Percentiles rank a stretch among this genome's conserved stretches.
Conservation (phyloP, 306 rosid genomes). For the Dalbergia cochinchinensis region DNA sequence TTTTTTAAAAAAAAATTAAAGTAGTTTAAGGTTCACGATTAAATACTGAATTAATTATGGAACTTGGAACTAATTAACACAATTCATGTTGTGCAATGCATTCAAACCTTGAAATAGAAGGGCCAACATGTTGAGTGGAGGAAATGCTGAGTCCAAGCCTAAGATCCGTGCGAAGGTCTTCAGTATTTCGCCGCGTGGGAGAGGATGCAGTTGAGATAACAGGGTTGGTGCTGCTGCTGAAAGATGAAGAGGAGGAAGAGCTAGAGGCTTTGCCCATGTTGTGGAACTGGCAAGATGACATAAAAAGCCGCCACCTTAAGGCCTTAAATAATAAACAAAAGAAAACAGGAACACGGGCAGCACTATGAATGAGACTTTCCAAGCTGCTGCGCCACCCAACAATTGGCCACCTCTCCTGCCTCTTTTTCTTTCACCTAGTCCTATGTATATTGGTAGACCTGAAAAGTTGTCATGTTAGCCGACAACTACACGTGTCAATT, state of each 20-base stretch:
- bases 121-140: slow-evolving; percentile 43
- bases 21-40: background rate
- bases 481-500: slow-evolving; percentile 66
- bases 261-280: slow-evolving; percentile 55
- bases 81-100: slow-evolving; percentile 1
- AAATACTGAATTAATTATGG: background rate
- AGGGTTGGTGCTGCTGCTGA: slow-evolving; percentile 45
- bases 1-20: background rate
- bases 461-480: slow-evolving; percentile 52
- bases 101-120: slow-evolving; percentile 51
- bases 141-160: slow-evolving; percentile 64
- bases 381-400: slow-evolving; percentile 40
- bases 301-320: slow-evolving; percentile 56
- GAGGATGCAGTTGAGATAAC: slow-evolving; percentile 54
- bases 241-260: slow-evolving; percentile 54
- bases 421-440: slow-evolving; percentile 36
- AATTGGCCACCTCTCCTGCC: slow-evolving; percentile 32
- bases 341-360: background rate
- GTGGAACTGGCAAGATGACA: slow-evolving; percentile 20
- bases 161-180: slow-evolving; percentile 67
- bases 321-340: slow-evolving; percentile 31
- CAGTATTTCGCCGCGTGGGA: slow-evolving; percentile 31
- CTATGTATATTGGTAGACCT: slow-evolving; percentile 45
- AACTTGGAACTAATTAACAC: background rate
- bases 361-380: slow-evolving; percentile 19